phyloP scores from a whole-genome alignment of 1,284 basidiomycete species.

The Ganoderma lucidum region DNA sequence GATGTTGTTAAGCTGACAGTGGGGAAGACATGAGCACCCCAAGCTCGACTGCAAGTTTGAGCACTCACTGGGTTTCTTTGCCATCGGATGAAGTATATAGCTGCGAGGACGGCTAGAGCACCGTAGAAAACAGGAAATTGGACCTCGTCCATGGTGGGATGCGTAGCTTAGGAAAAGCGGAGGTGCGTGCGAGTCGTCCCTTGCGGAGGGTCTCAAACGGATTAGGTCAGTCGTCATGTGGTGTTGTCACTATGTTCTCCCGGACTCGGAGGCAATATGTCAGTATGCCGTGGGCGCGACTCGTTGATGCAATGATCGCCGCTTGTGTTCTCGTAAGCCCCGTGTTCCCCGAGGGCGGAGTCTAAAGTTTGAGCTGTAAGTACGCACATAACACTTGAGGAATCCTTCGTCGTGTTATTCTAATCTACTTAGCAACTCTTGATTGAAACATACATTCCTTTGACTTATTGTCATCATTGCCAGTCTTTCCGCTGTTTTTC shows the following conservation, averaged over 20 bases:
- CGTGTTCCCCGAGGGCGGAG: background rate
- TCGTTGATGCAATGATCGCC: background rate
- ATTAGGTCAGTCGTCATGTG: background rate
- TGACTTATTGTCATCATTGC: too few relatives aligned
- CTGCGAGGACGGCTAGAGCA: background rate
- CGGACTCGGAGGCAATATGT: background rate
- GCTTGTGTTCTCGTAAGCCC: background rate
- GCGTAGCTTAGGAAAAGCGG: background rate
- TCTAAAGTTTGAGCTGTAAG: background rate
- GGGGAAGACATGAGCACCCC: background rate
- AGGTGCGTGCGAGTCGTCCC: background rate
- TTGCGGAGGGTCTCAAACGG: background rate
- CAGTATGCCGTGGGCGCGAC: too few relatives aligned
- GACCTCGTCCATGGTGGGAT: background rate
- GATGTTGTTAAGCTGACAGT: conserved; percentile 32
- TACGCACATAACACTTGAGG: background rate
- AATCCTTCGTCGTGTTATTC: too few relatives aligned
- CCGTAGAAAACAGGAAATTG: background rate
- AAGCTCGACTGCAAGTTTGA: background rate
- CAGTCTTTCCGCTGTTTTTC: too few relatives aligned
- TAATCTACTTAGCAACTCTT: too few relatives aligned
- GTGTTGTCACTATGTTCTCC: background rate
- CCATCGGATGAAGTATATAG: background rate
- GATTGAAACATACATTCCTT: too few relatives aligned
- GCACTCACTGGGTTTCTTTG: conserved; percentile 13